Base-by-base conservation (phyloP, 805 yeast genomes). In the Candida koratica region DNA sequence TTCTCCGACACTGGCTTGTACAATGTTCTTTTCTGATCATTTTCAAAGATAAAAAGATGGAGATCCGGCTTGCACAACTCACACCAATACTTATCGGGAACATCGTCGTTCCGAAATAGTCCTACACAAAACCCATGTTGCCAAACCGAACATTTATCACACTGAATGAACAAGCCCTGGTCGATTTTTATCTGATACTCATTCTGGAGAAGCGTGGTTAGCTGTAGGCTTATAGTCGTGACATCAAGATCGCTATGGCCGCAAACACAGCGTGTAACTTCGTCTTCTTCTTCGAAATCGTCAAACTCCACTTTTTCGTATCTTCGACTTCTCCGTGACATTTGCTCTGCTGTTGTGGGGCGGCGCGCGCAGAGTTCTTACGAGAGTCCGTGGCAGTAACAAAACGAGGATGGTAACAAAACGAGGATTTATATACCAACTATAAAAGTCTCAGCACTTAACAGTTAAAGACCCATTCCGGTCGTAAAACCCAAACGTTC, bases 101-200 rank as follows among this genome's bases (percentile, higher is more conserved):
- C 85, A 33, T 76, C 81, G 10, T 75, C 77, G 43, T 80, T 86
- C 34, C 76, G 78, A 37, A 69, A 69, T 39, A 90, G 77, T 1
- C 96, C 95, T 24, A 90, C 96, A 66, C 98, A 90, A 61, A 71
- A 86, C 2, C 97, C 97, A 57, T 90, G 98, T 59, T 90, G 98
- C 98, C 98, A 90, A 6, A 83, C 96, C 13, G 85, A 79, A 63
- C 98, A 90, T 44, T 74, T 72, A 52, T 93, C 98, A 69, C 94
- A 84, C 52, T 84, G 93, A 46, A 84, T 84, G 53, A 75, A 84
- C 34, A 83, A 67, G 2, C 90, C 93, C 13, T 69, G 62, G 40
- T 74, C 78, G 33, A 60, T 52, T 36, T 60, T 60, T 37, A 67
- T 61, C 32, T 46, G 52, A 44, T 59, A 66, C 33, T 66, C 69